Evolutionary conservation across 1,284 basidiomycete species (phyloP), one percentile per base, ranked within the genome.

Genomic region (Moesziomyces aphidis): DNA sequence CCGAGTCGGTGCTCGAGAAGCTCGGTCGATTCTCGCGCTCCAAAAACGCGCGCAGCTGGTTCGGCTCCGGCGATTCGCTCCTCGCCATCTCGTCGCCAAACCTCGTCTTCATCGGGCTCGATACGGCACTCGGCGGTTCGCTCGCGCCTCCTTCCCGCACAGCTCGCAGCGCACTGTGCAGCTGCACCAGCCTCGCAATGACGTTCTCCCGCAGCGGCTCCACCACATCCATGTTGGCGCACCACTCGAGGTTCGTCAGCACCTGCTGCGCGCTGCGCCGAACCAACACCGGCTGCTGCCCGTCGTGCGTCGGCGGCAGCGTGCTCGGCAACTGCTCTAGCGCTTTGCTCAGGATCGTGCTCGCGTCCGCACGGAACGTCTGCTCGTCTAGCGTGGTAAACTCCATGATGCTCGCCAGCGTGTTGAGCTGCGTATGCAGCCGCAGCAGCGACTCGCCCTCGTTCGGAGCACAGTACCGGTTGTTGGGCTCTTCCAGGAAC

Each of bases 361-460:
- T 70, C 21, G 78, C 78, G 22, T 80, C 78, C 5, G 74, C 72
- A 4, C 73, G 63, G 63, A 77, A 77, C 21, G 75, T 70, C 54
- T 76, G 67, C 23, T 63, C 73, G 53, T 80, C 75, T 49, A 77
- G 67, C 11, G 60, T 61, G 4, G 63, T 62, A 19, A 74, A 69
- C 34, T 74, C 72, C 56, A 64, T 68, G 48, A 80, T 70, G 39
- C 69, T 74, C 13, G 69, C 66, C 1, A 81, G 60, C 11, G 80
- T 80, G 42, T 70, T 59, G 51, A 81, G 74, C 49, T 80, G 79
- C 3, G 80, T 80, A 47, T 80, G 75, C 9, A 81, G 72, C 13
- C 78, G 71, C 15, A 81, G 77, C 11, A 81, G 60, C n/a, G 75
- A 62, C 50, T 81, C 78, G 23, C 78, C 80, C 55, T 81, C 77